These are phyloP conservation scores for Sarocladiaceae sp. DNA, from an alignment of 2,329 filamentous ascomycete genomes.

Conservation along the genomic window DNA sequence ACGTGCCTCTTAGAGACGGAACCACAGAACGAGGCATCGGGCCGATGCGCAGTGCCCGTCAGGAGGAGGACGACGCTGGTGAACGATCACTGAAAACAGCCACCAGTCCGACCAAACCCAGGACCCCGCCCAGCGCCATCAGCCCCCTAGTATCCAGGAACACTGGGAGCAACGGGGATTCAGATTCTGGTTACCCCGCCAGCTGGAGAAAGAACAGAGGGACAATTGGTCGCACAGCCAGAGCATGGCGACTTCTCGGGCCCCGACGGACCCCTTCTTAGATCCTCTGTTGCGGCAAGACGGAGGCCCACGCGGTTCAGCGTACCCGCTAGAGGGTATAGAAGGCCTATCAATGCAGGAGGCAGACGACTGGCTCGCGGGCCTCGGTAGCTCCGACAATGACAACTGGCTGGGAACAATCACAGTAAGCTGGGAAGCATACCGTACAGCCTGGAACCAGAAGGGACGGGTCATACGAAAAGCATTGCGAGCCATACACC, in stretches of 20 bases:
- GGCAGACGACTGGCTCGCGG: conserved; percentile 14
- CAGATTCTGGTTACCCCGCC: neutral
- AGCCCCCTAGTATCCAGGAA: neutral
- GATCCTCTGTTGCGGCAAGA: neutral
- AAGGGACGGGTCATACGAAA: too few relatives aligned
- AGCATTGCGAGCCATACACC: too few relatives aligned
- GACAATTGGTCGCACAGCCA: neutral
- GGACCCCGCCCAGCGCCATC: neutral
- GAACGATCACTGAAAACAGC: neutral
- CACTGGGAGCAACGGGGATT: neutral
- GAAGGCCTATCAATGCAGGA: conserved; percentile 11
- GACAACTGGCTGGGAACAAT: neutral
- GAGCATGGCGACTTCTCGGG: neutral
- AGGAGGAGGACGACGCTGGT: neutral
- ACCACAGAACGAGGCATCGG: neutral
- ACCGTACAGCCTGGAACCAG: too few relatives aligned
- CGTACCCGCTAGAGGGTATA: conserved; percentile 12
- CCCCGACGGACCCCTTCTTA: neutral
- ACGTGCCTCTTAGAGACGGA: conserved; percentile 12
- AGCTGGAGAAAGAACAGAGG: neutral
- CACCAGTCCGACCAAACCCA: neutral
- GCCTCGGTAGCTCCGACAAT: neutral
- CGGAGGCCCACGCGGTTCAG: neutral
- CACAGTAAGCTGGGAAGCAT: too few relatives aligned
- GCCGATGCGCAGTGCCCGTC: neutral